phyloP scores from a whole-genome alignment of 208 protist species.

The Leishmania major region DNA sequence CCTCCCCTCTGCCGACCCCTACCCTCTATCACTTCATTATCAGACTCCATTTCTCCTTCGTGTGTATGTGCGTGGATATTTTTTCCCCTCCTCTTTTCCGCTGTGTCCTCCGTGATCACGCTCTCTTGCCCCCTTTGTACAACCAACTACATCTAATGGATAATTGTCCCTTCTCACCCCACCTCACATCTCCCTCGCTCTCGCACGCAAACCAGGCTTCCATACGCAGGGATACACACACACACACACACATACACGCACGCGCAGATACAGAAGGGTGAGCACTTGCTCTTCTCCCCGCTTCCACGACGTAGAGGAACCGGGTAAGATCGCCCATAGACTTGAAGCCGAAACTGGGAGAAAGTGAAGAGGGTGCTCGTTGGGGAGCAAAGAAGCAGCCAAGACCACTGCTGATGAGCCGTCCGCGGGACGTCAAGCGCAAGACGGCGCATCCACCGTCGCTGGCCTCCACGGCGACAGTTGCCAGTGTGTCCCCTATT shows the following conservation, averaged over 20 bases:
- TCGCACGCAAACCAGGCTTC: neutral
- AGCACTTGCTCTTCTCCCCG: neutral
- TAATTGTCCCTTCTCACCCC: neutral
- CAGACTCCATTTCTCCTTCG: neutral
- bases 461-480: neutral
- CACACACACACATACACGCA: neutral
- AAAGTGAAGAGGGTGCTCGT: neutral
- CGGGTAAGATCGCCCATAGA: neutral
- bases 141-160: neutral
- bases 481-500: neutral
- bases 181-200: neutral
- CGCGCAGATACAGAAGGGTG: neutral
- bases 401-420: slow-evolving; percentile 8
- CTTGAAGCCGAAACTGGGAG: neutral
- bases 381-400: neutral
- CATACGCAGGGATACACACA: neutral
- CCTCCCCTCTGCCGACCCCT: neutral
- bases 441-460: neutral
- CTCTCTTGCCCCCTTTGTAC: neutral
- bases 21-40: neutral
- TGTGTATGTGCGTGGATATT: neutral
- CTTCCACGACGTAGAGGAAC: neutral
- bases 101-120: neutral
- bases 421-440: neutral
- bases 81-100: neutral